Base-by-base conservation (phyloP, 306 rosid species). In the Fragaria iinumae region DNA sequence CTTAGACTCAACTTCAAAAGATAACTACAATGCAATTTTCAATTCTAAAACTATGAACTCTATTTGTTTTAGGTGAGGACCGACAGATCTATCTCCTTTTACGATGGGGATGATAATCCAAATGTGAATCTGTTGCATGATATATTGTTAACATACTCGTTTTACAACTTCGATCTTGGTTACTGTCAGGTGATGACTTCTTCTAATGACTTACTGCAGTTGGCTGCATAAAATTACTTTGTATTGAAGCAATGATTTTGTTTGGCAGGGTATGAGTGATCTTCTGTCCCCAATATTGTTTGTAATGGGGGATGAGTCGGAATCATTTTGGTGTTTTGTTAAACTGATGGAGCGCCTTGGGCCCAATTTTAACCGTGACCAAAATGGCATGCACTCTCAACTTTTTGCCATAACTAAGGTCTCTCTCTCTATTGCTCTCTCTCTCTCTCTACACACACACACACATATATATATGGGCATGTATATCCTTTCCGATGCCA, bases 121-220 rank as follows among this genome's bases (percentile, higher is more conserved):
- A 89, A 89, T 73, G 96, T 96, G 80, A 87, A 81, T 79, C 73
- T 86, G 75, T 84, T 96, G 53, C 97, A 87, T 57, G 99, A 96
- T 86, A 96, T 96, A 81, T 80, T 96, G 65, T 71, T 96, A 90
- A 90, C 98, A 16, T 96, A 92, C 80, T 92, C 99, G 59, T 96
- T 96, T 91, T 96, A 96, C 93, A 96, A 96, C 88, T 96, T 96
- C 20, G 99, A 96, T 87, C 98, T 96, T 79, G 99, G 99, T 82
- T 96, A 96, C 79, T 96, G 99, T 80, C 99, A 96, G 99, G 99
- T 96, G 89, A 76, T 76, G 72, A 27, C 34, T 71, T 76, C 62
- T 79, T 34, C 78, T 25, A 64, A 68, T 69, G 72, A 76, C 29
- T 83, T 27, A 21, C 67, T 64, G 38, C 36, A 63, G 62, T 43